phyloP scores from a whole-genome alignment of 345 rosid genomes.

The Corymbia maculata region DNA sequence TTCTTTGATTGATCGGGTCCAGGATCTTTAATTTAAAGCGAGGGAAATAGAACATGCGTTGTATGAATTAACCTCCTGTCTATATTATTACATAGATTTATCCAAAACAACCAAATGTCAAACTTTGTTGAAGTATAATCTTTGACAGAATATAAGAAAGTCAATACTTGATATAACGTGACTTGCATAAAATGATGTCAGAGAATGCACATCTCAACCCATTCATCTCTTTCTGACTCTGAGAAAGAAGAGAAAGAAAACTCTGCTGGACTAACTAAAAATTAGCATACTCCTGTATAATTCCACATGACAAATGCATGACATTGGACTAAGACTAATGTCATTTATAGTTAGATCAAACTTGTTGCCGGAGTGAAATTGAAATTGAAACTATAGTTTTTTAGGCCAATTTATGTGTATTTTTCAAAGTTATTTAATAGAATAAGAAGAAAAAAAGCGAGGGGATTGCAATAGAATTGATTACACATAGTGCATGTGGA shows the following conservation, averaged over 20 bases:
- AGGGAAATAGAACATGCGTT: neutral
- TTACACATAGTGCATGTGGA: neutral
- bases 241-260: neutral
- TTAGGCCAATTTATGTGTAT: neutral
- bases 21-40: neutral
- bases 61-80: neutral
- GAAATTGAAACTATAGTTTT: neutral
- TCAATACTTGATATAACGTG: neutral
- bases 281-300: neutral
- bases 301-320: neutral
- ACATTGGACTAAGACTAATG: neutral
- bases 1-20: neutral
- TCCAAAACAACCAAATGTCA: neutral
- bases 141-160: neutral
- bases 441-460: too few species aligned
- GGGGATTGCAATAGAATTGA: neutral
- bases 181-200: neutral
- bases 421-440: too few species aligned
- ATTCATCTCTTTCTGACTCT: neutral
- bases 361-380: neutral
- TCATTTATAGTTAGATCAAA: neutral
- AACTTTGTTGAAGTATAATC: neutral
- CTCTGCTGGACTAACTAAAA: neutral
- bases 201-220: neutral
- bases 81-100: neutral